Percentiles rank a stretch among this genome's conserved stretches.
Evolutionary conservation across 2,329 filamentous ascomycete species (phyloP).

Genomic region (Penicillium occitanis): DNA sequence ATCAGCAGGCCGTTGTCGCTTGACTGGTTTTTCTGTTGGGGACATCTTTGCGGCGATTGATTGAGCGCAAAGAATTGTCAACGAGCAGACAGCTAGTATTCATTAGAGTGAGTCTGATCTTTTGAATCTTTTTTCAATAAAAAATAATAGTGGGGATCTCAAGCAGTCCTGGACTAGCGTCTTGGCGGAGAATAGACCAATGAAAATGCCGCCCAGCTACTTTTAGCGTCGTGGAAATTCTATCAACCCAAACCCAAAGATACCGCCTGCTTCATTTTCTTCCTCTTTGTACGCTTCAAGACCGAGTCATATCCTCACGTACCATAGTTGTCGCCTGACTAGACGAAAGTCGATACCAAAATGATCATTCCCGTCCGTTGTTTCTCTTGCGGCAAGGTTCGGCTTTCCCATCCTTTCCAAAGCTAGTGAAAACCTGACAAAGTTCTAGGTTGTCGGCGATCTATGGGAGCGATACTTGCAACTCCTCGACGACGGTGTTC

Average conservation of each 20-base stretch:
- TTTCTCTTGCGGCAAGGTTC: constrained; percentile 98
- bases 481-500: constrained; percentile 74
- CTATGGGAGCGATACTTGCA: constrained; percentile 95
- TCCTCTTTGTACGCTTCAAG: neutral
- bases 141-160: constrained; percentile 20
- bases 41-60: constrained; percentile 9
- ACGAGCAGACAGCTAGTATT: neutral
- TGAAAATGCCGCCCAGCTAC: neutral
- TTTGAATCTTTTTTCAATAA: constrained; percentile 13
- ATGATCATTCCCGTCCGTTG: constrained; percentile 99
- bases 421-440: constrained; percentile 15
- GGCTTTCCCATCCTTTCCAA: neutral
- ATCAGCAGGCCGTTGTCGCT: constrained; percentile 20
- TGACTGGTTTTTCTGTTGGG: constrained; percentile 6
- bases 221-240: constrained; percentile 16
- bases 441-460: constrained; percentile 81
- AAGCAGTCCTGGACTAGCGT: constrained; percentile 11
- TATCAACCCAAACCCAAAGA: neutral
- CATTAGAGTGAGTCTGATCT: neutral
- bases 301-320: neutral
- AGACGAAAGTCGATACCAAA: neutral
- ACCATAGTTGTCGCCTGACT: neutral
- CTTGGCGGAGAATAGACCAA: constrained; percentile 4
- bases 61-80: neutral
- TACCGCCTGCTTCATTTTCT: constrained; percentile 3